Conservation (phyloP, 2,329 filamentous ascomycete genomes). For the Rhinocladiella similis region DNA sequence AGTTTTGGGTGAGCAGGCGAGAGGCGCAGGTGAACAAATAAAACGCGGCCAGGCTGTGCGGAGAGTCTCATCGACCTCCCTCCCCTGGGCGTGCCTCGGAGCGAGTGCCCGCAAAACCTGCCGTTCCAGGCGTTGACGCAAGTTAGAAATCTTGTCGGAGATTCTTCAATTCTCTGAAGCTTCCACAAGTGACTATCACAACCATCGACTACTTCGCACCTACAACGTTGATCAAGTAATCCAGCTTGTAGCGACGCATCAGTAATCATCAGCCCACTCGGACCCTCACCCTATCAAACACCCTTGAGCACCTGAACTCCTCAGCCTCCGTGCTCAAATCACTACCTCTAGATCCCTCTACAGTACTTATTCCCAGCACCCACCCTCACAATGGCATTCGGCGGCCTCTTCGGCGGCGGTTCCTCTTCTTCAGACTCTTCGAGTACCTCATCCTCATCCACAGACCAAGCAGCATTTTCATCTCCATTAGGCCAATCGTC, state of each 20-base stretch:
- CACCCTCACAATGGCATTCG: slow-evolving; percentile 30
- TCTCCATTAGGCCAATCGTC: neutral
- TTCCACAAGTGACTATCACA: neutral
- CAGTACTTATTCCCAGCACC: too few species aligned
- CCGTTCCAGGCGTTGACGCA: neutral
- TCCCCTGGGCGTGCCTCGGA: neutral
- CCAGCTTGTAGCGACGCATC: neutral
- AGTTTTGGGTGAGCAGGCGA: neutral
- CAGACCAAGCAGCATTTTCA: slow-evolving; percentile 10
- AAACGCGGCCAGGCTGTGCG: slow-evolving; percentile 2
- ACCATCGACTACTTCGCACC: neutral
- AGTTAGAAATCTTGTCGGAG: neutral
- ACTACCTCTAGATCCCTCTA: too few species aligned
- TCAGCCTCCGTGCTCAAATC: too few species aligned
- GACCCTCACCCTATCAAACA: too few species aligned
- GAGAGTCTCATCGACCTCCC: neutral
- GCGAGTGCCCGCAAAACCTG: neutral
- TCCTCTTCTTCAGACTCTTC: slow-evolving; percentile 24
- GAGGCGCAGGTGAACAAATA: neutral
- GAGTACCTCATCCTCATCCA: slow-evolving; percentile 14
- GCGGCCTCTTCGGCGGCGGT: slow-evolving; percentile 38
- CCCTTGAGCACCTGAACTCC: too few species aligned
- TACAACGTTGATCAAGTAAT: neutral
- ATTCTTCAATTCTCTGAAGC: neutral
- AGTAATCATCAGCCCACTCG: neutral